Evolutionary conservation across 805 yeast genomes (phyloP).

Genomic region (Ogataea siamensis): DNA sequence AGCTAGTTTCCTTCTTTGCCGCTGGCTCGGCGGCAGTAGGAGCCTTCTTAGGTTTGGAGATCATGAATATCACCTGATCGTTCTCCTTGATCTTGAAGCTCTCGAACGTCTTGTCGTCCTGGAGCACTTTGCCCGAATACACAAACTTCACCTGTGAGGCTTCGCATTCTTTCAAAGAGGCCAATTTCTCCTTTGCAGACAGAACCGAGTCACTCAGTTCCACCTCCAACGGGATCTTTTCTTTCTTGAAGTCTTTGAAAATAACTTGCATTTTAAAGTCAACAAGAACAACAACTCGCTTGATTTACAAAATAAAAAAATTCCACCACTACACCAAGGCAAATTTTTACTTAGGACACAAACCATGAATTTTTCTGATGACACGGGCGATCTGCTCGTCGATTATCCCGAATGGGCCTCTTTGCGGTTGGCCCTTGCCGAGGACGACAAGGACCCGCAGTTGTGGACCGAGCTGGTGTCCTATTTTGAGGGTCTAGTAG

Average conservation of each 20-base stretch:
- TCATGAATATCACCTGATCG: constrained; percentile 91
- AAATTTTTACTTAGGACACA: constrained; percentile 1
- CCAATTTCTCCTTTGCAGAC: constrained; percentile 72
- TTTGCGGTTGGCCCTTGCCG: constrained; percentile 20
- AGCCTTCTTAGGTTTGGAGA: constrained; percentile 51
- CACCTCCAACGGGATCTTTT: constrained; percentile 75
- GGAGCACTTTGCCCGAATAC: constrained; percentile 84
- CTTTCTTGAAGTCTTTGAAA: constrained; percentile 91
- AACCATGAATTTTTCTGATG: constrained; percentile 3
- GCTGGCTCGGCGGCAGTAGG: constrained; percentile 30
- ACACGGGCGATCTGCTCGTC: constrained; percentile 9
- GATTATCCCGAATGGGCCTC: constrained; percentile 33
- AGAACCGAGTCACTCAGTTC: constrained; percentile 64
- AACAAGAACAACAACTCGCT: constrained; percentile 3
- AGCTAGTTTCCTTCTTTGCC: constrained; percentile 21
- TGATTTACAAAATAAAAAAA: constrained; percentile 5
- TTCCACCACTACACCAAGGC: constrained; percentile 5
- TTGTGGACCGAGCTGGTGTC: constrained; percentile 29
- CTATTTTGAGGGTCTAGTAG: constrained; percentile 25
- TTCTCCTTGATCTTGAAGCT: constrained; percentile 75
- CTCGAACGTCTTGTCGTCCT: constrained; percentile 73
- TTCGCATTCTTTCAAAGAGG: constrained; percentile 64
- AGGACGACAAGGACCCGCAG: constrained; percentile 22
- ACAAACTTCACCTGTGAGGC: constrained; percentile 80
- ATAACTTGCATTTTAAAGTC: constrained; percentile 60